Base-by-base conservation (phyloP, 306 rosid genomes). In the Prunus dulcis region DNA sequence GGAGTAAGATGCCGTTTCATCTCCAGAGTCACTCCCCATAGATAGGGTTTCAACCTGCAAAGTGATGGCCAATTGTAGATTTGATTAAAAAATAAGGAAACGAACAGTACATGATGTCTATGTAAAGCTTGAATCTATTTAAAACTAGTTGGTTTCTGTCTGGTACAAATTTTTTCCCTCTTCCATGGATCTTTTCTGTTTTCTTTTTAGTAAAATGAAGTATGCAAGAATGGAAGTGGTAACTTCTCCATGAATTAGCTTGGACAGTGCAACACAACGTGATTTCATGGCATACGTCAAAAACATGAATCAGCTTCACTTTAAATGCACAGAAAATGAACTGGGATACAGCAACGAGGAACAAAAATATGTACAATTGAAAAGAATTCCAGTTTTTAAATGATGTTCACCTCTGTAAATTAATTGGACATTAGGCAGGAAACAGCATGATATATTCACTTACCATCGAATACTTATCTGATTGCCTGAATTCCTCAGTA, bases 31-130 rank as follows among this genome's bases (percentile, higher is more conserved):
- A 83, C 88, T 87, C 84, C 70, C 80, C 76, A 79, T 64, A 67
- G 88, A 87, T 64, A 83, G 63, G 53, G 81, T 78, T 79, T 88
- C 89, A 76, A 82, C 86, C 97, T 93, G 86, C 20, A 81, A 83
- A 49, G 27, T 56, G 61, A 22, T 19, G 74, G 76, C 64, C 66
- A 74, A 61, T 45, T 73, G 76, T 74, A 64, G 68, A 58, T 15
- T 6, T 51, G 77, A 71, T 65, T 15, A 41, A 22, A 73, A 19
- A 71, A 4, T 8, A 58, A 58, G 56, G 17, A 41, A 58, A 72
- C 30, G 38, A 58, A 57, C 38, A 49, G 43, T 23, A 58, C 17
- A 10, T 58, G 17, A 15, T 58, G 13, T 19, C 19, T 18, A 22
- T 57, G 53, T 57, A 57, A 38, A 23, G 76, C 8, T 58, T 20